A percentile compares a stretch with the other conserved stretches of the same genome.
These are phyloP conservation scores for Acacia pycnantha DNA, from an alignment of 331 rosid species.

Conservation along the genomic window DNA sequence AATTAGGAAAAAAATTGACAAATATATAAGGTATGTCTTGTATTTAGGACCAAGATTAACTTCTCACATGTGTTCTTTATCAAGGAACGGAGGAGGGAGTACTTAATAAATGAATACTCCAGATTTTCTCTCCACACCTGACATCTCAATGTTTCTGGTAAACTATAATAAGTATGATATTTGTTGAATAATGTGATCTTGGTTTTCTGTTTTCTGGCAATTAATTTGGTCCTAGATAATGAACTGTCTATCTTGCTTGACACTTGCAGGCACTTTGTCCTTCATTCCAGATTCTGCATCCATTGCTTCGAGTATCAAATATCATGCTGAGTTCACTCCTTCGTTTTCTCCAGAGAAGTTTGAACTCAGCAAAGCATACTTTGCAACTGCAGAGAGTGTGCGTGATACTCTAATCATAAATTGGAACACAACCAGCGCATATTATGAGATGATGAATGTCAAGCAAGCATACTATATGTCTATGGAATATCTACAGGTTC, in stretches of 20 bases:
- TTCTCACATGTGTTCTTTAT: no score
- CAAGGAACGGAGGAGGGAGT: no score
- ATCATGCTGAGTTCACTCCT: conserved; percentile 89
- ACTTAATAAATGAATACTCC: not conserved
- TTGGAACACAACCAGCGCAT: conserved; percentile 76
- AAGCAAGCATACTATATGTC: conserved; percentile 97
- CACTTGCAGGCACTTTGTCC: conserved; percentile 36
- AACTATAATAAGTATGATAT: not conserved
- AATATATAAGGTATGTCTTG: no score
- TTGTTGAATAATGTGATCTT: not conserved
- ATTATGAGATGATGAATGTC: conserved; percentile 59
- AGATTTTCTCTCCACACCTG: not conserved
- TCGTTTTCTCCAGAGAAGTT: conserved; percentile 71
- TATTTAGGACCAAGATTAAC: no score
- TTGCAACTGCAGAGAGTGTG: conserved; percentile 89
- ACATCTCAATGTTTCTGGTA: not conserved
- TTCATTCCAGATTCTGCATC: conserved; percentile 65
- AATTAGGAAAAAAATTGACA: no score
- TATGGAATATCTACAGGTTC: conserved; percentile 98
- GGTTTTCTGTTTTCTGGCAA: not conserved
- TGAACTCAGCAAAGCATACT: conserved; percentile 71
- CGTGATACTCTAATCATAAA: conserved; percentile 81
- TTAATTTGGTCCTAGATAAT: not conserved
- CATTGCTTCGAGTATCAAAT: conserved; percentile 82
- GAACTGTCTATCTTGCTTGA: conserved; percentile 9